Evolutionary conservation across 2,329 filamentous ascomycete species (phyloP).

Genomic region (Myriosclerotinia duriaeana): DNA sequence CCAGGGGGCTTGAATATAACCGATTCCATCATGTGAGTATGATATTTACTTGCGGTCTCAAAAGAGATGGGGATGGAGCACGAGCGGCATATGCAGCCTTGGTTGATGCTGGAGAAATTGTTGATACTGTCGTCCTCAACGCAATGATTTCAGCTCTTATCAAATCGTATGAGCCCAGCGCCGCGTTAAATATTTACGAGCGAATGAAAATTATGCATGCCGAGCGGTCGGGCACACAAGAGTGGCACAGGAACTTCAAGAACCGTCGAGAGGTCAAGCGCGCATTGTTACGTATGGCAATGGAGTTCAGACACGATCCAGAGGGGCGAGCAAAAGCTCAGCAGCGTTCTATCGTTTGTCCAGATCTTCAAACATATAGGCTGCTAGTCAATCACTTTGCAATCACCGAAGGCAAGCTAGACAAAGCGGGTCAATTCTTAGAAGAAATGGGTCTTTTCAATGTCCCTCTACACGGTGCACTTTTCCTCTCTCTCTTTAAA

Average conservation of each 20-base stretch:
- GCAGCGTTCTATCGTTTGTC: conserved; percentile 62
- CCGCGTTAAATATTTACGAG: conserved; percentile 77
- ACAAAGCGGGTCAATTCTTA: conserved; percentile 68
- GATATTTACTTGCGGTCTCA: conserved; percentile 81
- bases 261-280: conserved; percentile 47
- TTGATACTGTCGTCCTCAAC: conserved; percentile 85
- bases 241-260: conserved; percentile 43
- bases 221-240: conserved; percentile 28
- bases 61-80: conserved; percentile 70
- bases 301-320: conserved; percentile 55
- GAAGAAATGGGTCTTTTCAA: conserved; percentile 74
- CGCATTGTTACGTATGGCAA: conserved; percentile 58
- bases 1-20: conserved; percentile 65
- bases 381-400: conserved; percentile 77
- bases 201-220: conserved; percentile 66
- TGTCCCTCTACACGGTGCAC: conserved; percentile 68
- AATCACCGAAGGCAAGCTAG: conserved; percentile 65
- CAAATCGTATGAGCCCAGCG: conserved; percentile 69
- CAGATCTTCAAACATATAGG: conserved; percentile 76
- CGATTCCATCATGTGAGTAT: conserved; percentile 79
- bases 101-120: conserved; percentile 80
- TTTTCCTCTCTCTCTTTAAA: conserved; percentile 80
- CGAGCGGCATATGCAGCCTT: conserved; percentile 77
- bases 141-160: conserved; percentile 79
- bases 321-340: conserved; percentile 57